Conservation (phyloP, 495 filamentous ascomycete species). For the Penicillium nucicola region DNA sequence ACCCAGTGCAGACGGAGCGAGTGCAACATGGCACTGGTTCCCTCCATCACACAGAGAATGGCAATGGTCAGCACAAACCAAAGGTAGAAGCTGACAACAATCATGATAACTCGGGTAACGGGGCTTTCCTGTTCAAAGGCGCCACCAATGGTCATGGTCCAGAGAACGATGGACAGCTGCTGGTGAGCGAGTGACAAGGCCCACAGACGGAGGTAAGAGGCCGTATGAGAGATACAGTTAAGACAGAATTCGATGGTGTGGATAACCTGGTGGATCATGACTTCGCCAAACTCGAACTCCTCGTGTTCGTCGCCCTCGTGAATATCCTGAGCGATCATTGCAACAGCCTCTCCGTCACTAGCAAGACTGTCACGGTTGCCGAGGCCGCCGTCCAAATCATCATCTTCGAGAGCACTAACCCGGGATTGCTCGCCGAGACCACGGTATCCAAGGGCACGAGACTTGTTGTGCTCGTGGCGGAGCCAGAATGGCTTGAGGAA, state of each 20-base stretch:
- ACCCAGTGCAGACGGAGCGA: conserved; percentile 97
- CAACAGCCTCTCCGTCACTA: conserved; percentile 81
- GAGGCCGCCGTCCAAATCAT: conserved; percentile 51
- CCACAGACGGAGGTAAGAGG: conserved; percentile 98
- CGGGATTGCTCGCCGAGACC: conserved; percentile 83
- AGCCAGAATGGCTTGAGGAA: conserved; percentile 95
- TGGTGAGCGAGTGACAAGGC: conserved; percentile 96
- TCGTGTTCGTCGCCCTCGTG: conserved; percentile 74
- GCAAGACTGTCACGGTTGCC: conserved; percentile 63
- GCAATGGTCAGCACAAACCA: conserved; percentile 85
- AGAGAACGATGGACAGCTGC: conserved; percentile 93
- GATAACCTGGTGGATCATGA: conserved; percentile 99
- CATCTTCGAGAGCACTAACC: conserved; percentile 85
- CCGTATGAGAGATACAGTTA: conserved; percentile 98
- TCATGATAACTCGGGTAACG: conserved; percentile 68
- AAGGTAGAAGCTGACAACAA: conserved; percentile 73
- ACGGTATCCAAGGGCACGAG: conserved; percentile 83
- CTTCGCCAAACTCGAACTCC: conserved; percentile 93
- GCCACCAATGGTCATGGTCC: conserved; percentile 86
- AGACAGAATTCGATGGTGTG: conserved; percentile 99
- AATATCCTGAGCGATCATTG: conserved; percentile 87
- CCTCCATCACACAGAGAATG: conserved; percentile 79
- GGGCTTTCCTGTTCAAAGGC: conserved; percentile 64
- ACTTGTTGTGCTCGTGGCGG: conserved; percentile 85
- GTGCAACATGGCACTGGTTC: conserved; percentile 88